A percentile compares a stretch with the other conserved stretches of the same genome.
Evolutionary conservation across 2,329 filamentous ascomycete genomes (phyloP).

Genomic region (Neopestalotiopsis sp.): DNA sequence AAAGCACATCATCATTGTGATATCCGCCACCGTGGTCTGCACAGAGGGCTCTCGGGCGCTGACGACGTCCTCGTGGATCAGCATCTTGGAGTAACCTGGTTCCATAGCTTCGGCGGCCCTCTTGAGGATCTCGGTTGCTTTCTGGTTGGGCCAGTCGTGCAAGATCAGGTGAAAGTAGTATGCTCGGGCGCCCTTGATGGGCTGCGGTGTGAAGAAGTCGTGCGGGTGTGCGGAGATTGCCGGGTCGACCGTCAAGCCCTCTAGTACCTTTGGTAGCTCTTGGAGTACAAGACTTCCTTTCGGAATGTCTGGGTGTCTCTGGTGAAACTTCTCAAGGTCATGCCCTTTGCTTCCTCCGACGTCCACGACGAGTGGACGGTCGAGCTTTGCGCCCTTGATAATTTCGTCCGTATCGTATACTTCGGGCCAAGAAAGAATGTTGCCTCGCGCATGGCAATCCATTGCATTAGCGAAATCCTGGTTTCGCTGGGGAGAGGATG

Average conservation of each 20-base stretch:
- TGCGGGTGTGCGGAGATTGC: slow-evolving; percentile 36
- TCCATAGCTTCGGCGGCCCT: slow-evolving; percentile 32
- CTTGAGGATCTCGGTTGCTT: slow-evolving; percentile 29
- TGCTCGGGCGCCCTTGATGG: slow-evolving; percentile 42
- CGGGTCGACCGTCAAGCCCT: slow-evolving; percentile 22
- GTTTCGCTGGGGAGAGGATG: slow-evolving; percentile 13
- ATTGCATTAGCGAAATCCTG: slow-evolving; percentile 5
- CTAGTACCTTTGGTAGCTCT: slow-evolving; percentile 38
- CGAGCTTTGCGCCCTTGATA: slow-evolving; percentile 17
- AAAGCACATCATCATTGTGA: slow-evolving; percentile 1
- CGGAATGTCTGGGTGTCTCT: not conserved
- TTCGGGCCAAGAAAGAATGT: no score
- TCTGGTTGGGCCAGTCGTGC: slow-evolving; percentile 28
- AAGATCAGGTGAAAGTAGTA: slow-evolving; percentile 26
- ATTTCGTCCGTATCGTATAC: not conserved
- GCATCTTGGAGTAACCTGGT: slow-evolving; percentile 40
- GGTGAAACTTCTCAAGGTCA: slow-evolving; percentile 15
- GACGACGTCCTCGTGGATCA: slow-evolving; percentile 39
- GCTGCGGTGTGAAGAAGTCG: slow-evolving; percentile 45
- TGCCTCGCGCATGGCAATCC: no score
- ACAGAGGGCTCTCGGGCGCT: not conserved
- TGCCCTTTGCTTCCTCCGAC: slow-evolving; percentile 18
- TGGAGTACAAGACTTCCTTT: slow-evolving; percentile 38
- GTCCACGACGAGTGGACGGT: slow-evolving; percentile 20
- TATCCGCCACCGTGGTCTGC: not conserved